Evolutionary conservation across 495 filamentous ascomycete genomes (phyloP), one percentile per base, ranked within the genome.

Genomic region (Penicillium mononematosum): DNA sequence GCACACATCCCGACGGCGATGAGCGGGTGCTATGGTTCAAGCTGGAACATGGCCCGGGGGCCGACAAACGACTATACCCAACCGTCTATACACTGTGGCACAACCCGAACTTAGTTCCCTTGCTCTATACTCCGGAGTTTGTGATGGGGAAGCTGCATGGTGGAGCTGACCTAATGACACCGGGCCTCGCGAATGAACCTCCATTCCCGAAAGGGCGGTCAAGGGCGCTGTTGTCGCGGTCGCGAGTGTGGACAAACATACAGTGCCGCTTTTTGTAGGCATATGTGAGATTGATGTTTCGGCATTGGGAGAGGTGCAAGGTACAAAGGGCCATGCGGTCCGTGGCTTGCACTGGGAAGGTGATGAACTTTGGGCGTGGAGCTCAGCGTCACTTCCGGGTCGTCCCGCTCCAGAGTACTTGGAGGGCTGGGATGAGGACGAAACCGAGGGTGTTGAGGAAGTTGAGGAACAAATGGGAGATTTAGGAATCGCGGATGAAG

Each of bases 121-220:
- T 90, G 11, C 75, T 90, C 4, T 78, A 88, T 59, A 90, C 87
- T 0, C 83, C 83, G 9, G 70, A 76, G 1, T 66, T 83, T 29
- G 87, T 89, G 4, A 77, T 90, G 60, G 69, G 77, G 49, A 89
- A 88, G 68, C 71, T 90, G 5, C 79, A 76, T 34, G 74, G 78
- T 6, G 88, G 87, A 5, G 86, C 87, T 3, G 86, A 88, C 68
- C 70, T 90, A n/a, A 90, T 90, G 87, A 89, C 82, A 1, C 87
- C 87, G 1, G 87, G 87, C 25, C 72, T 90, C 10, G 84, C 85
- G 6, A 78, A 83, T 42, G 86, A 88, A 17, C 87, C 87, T 5
- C 87, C 87, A 0, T 90, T 90, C 62, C 87, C 0, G 53, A 67
- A 29, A 73, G 72, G 20, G 88, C 87, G 10, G 82, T 78, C 17